Evolutionary conservation across 176 grass and related monocot species (phyloP).

Genomic region (Coix lacrymajobi): DNA sequence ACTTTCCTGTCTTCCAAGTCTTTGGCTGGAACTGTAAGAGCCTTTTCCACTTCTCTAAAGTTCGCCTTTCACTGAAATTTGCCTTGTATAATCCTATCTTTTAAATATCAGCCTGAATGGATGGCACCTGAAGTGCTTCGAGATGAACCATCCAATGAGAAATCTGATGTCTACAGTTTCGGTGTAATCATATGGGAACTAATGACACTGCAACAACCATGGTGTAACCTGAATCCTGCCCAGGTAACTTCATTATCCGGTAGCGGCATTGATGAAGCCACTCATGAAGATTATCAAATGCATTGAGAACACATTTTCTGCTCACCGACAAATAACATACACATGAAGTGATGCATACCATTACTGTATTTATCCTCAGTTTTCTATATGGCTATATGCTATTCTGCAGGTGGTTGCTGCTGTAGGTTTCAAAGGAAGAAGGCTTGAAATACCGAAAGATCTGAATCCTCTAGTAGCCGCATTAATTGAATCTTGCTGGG

Average conservation of each 20-base stretch:
- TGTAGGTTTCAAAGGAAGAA: conserved; percentile 91
- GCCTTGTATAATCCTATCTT: conserved; percentile 8
- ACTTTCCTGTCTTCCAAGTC: conserved; percentile 95
- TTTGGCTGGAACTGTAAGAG: conserved; percentile 94
- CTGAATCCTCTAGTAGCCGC: conserved; percentile 72
- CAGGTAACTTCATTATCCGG: conserved; percentile 48
- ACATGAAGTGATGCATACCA: not conserved
- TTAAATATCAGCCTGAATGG: conserved; percentile 85
- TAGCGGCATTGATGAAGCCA: not conserved
- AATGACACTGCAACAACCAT: conserved; percentile 97
- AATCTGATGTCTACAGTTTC: conserved; percentile 95
- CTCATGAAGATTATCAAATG: not conserved
- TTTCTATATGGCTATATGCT: not conserved
- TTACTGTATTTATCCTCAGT: not conserved
- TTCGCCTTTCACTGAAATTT: not conserved
- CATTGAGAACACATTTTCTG: not conserved
- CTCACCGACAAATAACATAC: not conserved
- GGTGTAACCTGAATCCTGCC: conserved; percentile 90
- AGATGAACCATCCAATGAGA: conserved; percentile 97
- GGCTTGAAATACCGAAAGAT: conserved; percentile 77
- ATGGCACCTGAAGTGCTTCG: conserved; percentile 98
- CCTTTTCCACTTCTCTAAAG: conserved; percentile 9
- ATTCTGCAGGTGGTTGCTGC: conserved; percentile 78
- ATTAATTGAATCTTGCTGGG: conserved; percentile 91
- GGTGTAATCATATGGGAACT: conserved; percentile 95